A percentile compares a stretch with the other conserved stretches of the same genome.
Conservation (phyloP, 768 basidiomycete genomes). For the Tylopilus plumbeoviolaceoides region DNA sequence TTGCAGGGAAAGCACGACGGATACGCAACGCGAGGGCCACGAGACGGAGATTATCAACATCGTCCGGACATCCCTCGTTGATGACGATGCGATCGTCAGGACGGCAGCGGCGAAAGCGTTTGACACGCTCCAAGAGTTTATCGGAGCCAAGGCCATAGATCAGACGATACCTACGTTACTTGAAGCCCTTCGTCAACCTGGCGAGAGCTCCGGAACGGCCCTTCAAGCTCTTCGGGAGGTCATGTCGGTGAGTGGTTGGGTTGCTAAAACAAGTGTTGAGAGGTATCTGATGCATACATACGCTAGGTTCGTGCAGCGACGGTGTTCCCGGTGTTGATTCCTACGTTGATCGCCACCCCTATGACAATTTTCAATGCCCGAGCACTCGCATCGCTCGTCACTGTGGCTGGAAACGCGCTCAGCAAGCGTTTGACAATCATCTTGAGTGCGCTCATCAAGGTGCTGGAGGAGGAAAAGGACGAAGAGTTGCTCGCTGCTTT, state of each 20-base stretch:
- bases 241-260: constrained; percentile 64
- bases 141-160: constrained; percentile 91
- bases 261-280: not conserved
- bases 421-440: constrained; percentile 80
- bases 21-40: constrained; percentile 79
- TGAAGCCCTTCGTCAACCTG: constrained; percentile 90
- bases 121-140: constrained; percentile 87
- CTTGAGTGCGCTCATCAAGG: constrained; percentile 73
- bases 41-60: constrained; percentile 86
- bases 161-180: constrained; percentile 94
- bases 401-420: constrained; percentile 88
- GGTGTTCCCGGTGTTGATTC: constrained; percentile 96
- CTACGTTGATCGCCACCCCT: constrained; percentile 83
- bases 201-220: constrained; percentile 92
- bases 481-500: constrained; percentile 70
- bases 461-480: constrained; percentile 62
- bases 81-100: constrained; percentile 81
- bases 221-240: constrained; percentile 91
- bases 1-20: constrained; percentile 74
- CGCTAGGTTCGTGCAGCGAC: constrained; percentile 83
- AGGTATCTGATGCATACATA: not conserved
- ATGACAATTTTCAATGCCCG: constrained; percentile 96
- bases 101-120: constrained; percentile 86
- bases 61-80: constrained; percentile 81
- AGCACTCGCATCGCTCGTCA: constrained; percentile 85